These are phyloP conservation scores for Phialophora chinensis DNA, from an alignment of 2,329 filamentous ascomycete species.

Conservation along the genomic window DNA sequence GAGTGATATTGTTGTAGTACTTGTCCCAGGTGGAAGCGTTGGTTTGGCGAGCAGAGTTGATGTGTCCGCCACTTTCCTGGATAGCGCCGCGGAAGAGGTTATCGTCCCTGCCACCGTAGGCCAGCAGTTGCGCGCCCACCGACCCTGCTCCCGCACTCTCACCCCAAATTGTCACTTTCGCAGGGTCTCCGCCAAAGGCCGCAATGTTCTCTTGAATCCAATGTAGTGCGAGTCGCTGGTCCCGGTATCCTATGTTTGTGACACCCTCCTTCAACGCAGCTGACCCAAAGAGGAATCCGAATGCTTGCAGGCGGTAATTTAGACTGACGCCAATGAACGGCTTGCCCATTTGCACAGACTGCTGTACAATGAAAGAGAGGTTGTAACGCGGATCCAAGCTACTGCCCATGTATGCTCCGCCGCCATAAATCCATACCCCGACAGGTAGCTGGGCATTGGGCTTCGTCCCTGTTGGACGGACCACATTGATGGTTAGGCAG, in stretches of 20 bases:
- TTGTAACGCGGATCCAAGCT: constrained; percentile 65
- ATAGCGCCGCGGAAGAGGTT: constrained; percentile 61
- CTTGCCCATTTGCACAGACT: constrained; percentile 58
- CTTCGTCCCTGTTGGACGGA: constrained; percentile 58
- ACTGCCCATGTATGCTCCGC: constrained; percentile 56
- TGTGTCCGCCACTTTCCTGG: constrained; percentile 55
- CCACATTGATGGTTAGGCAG: constrained; percentile 55
- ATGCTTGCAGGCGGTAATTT: constrained; percentile 60
- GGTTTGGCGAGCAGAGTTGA: not conserved
- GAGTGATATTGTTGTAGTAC: constrained; percentile 66
- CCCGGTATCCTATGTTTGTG: constrained; percentile 64
- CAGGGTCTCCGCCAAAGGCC: constrained; percentile 46
- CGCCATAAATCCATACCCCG: constrained; percentile 67
- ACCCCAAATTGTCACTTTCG: constrained; percentile 50
- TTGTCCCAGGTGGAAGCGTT: constrained; percentile 27
- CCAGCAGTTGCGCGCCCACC: constrained; percentile 55
- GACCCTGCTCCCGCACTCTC: constrained; percentile 42
- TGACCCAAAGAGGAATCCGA: constrained; percentile 59
- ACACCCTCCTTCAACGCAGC: constrained; percentile 28
- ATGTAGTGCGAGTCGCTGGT: constrained; percentile 48
- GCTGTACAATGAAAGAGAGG: constrained; percentile 63
- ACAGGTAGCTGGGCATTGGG: constrained; percentile 57
- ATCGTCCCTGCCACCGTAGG: constrained; percentile 62
- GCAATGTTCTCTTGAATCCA: constrained; percentile 49
- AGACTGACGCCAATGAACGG: constrained; percentile 62